phyloP scores from a whole-genome alignment of 768 basidiomycete genomes.

The Pleurotus djamor region DNA sequence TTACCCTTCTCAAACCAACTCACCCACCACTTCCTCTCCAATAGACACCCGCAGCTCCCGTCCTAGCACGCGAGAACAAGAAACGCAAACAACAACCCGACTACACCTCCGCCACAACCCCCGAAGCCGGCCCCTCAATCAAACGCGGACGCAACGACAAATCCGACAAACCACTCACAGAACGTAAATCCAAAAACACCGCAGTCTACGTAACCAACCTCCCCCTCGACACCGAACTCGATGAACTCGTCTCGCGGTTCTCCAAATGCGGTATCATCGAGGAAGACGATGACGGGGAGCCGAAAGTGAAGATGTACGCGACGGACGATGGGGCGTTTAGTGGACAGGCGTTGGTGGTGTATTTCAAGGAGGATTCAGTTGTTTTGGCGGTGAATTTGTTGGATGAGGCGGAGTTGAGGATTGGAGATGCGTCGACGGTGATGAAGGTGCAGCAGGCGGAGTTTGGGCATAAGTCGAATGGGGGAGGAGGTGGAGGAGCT shows the following conservation, averaged over 20 bases:
- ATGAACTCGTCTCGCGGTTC: constrained; percentile 85
- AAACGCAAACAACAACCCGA: constrained; percentile 77
- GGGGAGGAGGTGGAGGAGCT: constrained; percentile 18
- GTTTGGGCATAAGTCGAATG: constrained; percentile 66
- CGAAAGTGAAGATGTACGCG: constrained; percentile 96
- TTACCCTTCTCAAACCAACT: too few relatives aligned
- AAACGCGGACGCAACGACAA: constrained; percentile 70
- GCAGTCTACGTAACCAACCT: constrained; percentile 88
- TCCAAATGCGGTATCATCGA: constrained; percentile 90
- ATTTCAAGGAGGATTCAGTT: constrained; percentile 97
- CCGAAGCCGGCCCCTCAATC: constrained; percentile 48
- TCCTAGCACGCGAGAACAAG: constrained; percentile 76
- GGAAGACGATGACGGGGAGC: constrained; percentile 86
- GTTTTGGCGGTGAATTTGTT: constrained; percentile 77
- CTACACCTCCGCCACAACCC: constrained; percentile 53
- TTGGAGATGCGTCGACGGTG: constrained; percentile 72
- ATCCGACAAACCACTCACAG: constrained; percentile 33
- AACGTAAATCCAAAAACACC: constrained; percentile 85
- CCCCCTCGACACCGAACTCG: constrained; percentile 69
- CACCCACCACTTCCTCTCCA: not conserved
- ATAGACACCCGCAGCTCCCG: constrained; percentile 88
- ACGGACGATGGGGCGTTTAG: constrained; percentile 85
- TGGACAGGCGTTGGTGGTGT: constrained; percentile 94
- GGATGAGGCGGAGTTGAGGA: constrained; percentile 87
- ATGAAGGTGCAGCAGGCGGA: constrained; percentile 79